Percentiles rank a stretch among this genome's conserved stretches.
These are phyloP conservation scores for Sarocladium oryzae DNA, from an alignment of 2,329 filamentous ascomycete genomes.

Conservation along the genomic window DNA sequence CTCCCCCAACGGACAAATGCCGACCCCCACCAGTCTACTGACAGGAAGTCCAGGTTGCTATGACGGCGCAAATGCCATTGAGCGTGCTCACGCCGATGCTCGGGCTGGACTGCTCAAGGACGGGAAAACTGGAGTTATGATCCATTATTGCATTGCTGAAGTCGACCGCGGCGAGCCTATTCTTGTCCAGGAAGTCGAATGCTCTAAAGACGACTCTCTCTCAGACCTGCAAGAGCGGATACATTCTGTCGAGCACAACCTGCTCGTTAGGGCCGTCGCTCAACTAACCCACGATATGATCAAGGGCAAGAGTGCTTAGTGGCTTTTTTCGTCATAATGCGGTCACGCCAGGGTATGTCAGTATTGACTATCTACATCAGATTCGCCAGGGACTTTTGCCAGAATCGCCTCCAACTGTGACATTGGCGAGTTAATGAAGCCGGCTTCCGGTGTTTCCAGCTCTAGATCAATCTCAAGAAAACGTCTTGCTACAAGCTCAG, in stretches of 20 bases:
- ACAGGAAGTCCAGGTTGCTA: constrained; percentile 50
- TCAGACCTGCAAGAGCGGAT: constrained; percentile 65
- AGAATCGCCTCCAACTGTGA: no score
- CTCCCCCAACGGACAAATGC: not conserved
- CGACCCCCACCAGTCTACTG: not conserved
- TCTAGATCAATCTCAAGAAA: constrained; percentile 39
- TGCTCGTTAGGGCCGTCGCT: constrained; percentile 70
- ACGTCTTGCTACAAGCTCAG: constrained; percentile 52
- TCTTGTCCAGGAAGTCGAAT: constrained; percentile 61
- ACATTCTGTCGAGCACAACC: constrained; percentile 67
- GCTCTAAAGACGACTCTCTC: constrained; percentile 56
- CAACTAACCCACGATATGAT: constrained; percentile 37
- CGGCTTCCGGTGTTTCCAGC: not conserved
- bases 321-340: not conserved
- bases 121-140: constrained; percentile 76
- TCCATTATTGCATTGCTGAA: constrained; percentile 74
- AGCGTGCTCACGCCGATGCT: constrained; percentile 70
- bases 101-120: constrained; percentile 56
- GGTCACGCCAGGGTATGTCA: no score
- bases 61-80: constrained; percentile 72
- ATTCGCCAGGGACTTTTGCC: not conserved
- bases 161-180: constrained; percentile 77
- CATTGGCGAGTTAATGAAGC: no score
- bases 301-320: constrained; percentile 4
- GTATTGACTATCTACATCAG: no score